Evolutionary conservation across 345 rosid species (phyloP), one percentile per base, ranked within the genome.

Genomic region (Viola odorata): DNA sequence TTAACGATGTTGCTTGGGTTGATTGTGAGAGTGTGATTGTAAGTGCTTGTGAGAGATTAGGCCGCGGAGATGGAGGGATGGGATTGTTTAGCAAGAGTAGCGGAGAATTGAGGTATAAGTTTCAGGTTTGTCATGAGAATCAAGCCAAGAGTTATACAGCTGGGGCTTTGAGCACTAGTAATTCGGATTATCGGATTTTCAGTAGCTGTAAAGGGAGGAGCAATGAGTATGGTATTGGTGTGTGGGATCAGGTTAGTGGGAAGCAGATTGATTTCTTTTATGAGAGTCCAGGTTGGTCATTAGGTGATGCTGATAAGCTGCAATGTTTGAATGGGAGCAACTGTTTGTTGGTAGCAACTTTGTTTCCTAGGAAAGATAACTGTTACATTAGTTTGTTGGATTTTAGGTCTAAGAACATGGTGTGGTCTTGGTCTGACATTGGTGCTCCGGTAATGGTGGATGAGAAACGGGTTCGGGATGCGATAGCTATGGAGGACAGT

Each of bases 281-380:
- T 57, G 97, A 94, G 41, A 70, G 80, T 55, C 82, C 86, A 0
- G 91, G 91, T 36, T 92, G 97, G 97, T 88, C 97, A 3, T 76
- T 94, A 5, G 99, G 99, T 12, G 97, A 94, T 63, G 99, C 96
- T 1, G 99, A 90, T 68, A 88, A 84, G 80, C 70, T 94, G 38
- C 96, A 94, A 32, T 94, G 97, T 95, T 16, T 94, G 50, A 70
- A 77, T 44, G 85, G 85, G 12, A 82, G 73, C 52, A 94, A 76
- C 37, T 94, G 97, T 64, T 76, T 94, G 60, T 70, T 94, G 64
- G 97, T 94, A 12, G 91, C 99, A 11, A 90, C 97, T 9, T 74
- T 91, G 84, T 94, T 94, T 69, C 99, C 97, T 0, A 88, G 99
- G 49, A 94, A 88, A 47, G 96, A 94, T 49, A 91, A 94, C 73